A percentile compares a stretch with the other conserved stretches of the same genome.
phyloP scores from a whole-genome alignment of 306 rosid genomes.

The Corylus americana region DNA sequence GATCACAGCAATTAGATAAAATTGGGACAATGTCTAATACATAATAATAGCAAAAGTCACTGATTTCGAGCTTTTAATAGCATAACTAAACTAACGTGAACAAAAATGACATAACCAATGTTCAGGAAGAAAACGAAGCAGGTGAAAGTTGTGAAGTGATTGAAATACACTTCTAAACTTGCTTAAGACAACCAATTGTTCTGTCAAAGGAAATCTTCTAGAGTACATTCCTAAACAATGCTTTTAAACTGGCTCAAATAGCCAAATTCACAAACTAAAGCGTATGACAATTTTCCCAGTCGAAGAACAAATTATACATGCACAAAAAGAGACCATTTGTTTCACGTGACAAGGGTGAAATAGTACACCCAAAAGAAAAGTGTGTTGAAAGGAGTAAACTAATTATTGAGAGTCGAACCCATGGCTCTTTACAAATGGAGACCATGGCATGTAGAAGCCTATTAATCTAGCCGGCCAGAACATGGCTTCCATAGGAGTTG shows the following conservation, averaged over 20 bases:
- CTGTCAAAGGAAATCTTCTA: not conserved
- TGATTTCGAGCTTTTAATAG: not conserved
- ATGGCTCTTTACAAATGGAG: not conserved
- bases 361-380: not conserved
- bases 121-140: not conserved
- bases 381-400: not conserved
- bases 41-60: not conserved
- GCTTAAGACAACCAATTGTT: not conserved
- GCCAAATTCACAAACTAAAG: no score
- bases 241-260: no score
- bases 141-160: not conserved
- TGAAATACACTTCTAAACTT: not conserved
- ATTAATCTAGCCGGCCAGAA: not conserved
- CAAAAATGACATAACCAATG: not conserved
- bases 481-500: not conserved
- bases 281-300: no score
- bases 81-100: no score
- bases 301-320: not conserved
- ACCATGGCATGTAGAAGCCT: not conserved
- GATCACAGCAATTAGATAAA: not conserved
- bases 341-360: no score
- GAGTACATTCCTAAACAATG: not conserved
- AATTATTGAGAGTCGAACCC: not conserved
- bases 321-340: not conserved
- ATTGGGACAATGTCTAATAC: no score